Conservation (phyloP, 306 rosid genomes). For the Vigna unguiculata region DNA sequence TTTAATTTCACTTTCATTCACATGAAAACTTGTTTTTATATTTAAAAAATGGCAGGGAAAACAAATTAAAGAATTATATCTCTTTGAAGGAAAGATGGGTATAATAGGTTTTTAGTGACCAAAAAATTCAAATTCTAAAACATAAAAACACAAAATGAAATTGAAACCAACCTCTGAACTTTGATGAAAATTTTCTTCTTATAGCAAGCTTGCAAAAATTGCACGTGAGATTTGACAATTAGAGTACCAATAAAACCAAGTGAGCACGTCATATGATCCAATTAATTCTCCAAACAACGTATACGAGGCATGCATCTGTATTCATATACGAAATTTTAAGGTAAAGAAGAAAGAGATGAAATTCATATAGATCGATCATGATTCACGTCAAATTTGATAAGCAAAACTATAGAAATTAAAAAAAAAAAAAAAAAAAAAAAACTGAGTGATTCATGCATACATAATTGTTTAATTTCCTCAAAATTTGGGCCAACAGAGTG, state of each 20-base stretch:
- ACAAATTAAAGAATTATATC: neutral
- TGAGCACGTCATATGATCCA: slow-evolving; percentile 70
- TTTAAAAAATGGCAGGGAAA: neutral
- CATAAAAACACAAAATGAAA: slow-evolving; percentile 35
- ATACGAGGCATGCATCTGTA: slow-evolving; percentile 44
- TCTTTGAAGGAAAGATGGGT: neutral
- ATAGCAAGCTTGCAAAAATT: slow-evolving; percentile 44
- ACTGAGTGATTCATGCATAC: slow-evolving; percentile 21
- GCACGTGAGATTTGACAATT: slow-evolving; percentile 59
- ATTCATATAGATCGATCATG: slow-evolving; percentile 42
- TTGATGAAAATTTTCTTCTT: slow-evolving; percentile 48
- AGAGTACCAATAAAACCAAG: slow-evolving; percentile 55
- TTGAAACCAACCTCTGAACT: slow-evolving; percentile 51
- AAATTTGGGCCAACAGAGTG: neutral
- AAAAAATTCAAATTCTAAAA: slow-evolving; percentile 6
- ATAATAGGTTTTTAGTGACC: slow-evolving; percentile 22
- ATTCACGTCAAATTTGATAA: slow-evolving; percentile 41
- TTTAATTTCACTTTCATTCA: slow-evolving; percentile 35
- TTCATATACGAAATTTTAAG: slow-evolving; percentile 29
- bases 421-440: too few relatives aligned
- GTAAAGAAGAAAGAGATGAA: slow-evolving; percentile 7
- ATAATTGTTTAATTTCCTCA: slow-evolving; percentile 23
- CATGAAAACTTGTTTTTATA: neutral
- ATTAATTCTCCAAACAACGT: slow-evolving; percentile 45
- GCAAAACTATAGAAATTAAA: slow-evolving; percentile 21